Percentiles rank a stretch among this genome's conserved stretches.
Evolutionary conservation across 805 yeast species (phyloP).

Genomic region (Wickerhamomyces hampshirensis): DNA sequence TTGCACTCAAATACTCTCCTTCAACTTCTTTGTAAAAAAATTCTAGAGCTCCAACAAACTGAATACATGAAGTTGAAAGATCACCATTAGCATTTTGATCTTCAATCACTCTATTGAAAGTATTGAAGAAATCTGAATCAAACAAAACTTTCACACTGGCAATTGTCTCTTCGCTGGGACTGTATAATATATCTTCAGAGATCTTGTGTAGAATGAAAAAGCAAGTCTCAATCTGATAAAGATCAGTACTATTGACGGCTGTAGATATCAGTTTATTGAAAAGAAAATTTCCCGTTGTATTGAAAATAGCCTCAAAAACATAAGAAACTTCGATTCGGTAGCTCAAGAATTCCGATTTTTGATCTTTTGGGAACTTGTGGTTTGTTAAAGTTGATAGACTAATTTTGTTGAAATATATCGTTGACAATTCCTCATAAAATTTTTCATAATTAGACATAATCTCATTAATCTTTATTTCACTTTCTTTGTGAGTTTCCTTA

Average conservation of each 20-base stretch:
- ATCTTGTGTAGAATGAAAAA: conserved; percentile 54
- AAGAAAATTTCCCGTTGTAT: conserved; percentile 53
- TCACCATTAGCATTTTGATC: conserved; percentile 6
- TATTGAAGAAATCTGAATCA: conserved; percentile 25
- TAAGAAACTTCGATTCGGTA: conserved; percentile 77
- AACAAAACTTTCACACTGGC: conserved; percentile 24
- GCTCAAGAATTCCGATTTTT: conserved; percentile 48
- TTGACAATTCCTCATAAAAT: conserved; percentile 48
- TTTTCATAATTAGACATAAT: conserved; percentile 29
- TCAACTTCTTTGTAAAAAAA: conserved; percentile 54
- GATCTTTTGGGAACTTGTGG: conserved; percentile 28
- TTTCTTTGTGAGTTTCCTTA: conserved; percentile 28
- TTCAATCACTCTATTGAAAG: conserved; percentile 14
- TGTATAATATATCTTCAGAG: conserved; percentile 43
- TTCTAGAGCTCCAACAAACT: conserved; percentile 53
- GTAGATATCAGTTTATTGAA: conserved; percentile 39
- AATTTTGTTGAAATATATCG: conserved; percentile 65
- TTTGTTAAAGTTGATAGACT: conserved; percentile 38
- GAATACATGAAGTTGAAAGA: conserved; percentile 46
- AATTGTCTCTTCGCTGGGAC: conserved; percentile 22
- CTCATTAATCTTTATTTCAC: conserved; percentile 25
- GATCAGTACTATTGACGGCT: conserved; percentile 25
- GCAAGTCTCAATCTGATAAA: conserved; percentile 52
- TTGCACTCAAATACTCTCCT: conserved; percentile 37
- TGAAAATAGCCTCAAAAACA: conserved; percentile 64